Base-by-base conservation (phyloP, 2,329 filamentous ascomycete species). In the Fusarium luffae region DNA sequence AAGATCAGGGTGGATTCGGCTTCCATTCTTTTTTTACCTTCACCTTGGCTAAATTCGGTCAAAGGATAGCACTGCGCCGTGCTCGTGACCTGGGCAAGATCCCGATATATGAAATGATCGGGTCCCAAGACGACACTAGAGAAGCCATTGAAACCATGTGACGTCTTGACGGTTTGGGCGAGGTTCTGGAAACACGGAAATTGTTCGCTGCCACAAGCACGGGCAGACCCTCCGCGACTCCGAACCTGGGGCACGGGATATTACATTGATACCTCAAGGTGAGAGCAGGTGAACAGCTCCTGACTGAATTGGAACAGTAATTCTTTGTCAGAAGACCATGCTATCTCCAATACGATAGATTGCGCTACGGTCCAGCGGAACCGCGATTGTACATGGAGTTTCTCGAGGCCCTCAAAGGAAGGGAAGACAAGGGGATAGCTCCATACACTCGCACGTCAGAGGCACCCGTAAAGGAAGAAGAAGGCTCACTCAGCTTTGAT, bases 351-450 rank as follows among this genome's bases (percentile, higher is more conserved):
- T 46, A 52, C 21, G 41, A 52, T 46, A 62, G 54, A 61, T 41
- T 64, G 54, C 72, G 72, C 73, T 73, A 75, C 71, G 73, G 73
- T 47, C 71, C 65, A 75, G 67, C 73, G 73, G 73, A 75, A 62
- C 68, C 66, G 69, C 68, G 59, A 66, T 52, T 32, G 59, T 59
- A 60, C 65, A 60, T 62, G 40, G 37, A 54, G 41, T 21, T 55
- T 67, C 46, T 59, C 42, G 44, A 57, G 40, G 37, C 37, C 37
- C 44, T 60, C 55, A 28, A 28, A 11, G 28, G 23, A 25, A 25
- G 42, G 44, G 44, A 32, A 57, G 60, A 50, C 66, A 52, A 49
- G 54, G 40, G 50, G 63, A 44, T 44, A 10, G 34, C 52, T 70
- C 66, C 62, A 54, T 66, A 48, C 34, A 37, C 44, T 51, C 30